Base-by-base conservation (phyloP, 2,329 filamentous ascomycete genomes). In the Huntiella moniliformis region DNA sequence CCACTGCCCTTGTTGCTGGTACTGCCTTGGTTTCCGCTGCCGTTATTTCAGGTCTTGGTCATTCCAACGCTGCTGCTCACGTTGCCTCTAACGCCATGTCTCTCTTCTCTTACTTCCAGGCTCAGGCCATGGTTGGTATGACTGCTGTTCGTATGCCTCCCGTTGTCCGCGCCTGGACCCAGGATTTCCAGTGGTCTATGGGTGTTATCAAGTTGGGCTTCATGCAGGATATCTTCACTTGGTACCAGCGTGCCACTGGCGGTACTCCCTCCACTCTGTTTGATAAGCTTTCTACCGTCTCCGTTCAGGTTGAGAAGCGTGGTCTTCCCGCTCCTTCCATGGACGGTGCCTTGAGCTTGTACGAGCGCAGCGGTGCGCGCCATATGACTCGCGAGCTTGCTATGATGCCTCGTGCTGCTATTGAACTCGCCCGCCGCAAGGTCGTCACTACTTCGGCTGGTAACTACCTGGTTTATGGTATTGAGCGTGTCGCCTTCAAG, bases 111-210 rank as follows among this genome's bases (percentile, higher is more conserved):
- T 95, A 91, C 63, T 94, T 95, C 70, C 88, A 96, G 63, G 77
- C 84, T 4, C 87, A 94, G 62, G 87, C 88, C 18, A 85, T 95
- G 61, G 70, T 94, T 55, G 87, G 87, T 52, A 79, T 95, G 62
- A 83, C 79, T 45, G 74, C 80, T 15, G 79, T 95, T 11, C 68
- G 71, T 39, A 72, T 94, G 45, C 88, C 88, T 7, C 88, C 88
- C 0, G 82, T 94, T 51, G 88, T 93, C 45, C 73, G 82, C 56
- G 73, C 87, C 0, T 96, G 88, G 88, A 94, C 87, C 1, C 87
- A 95, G 64, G 88, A 95, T 63, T 95, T 96, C 65, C 82, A 92
- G 59, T 96, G 88, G 88, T 92, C 81, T 57, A 91, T 96, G 84
- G 88, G 88, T 55, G 86, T 96, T 55, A 93, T 96, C 56, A 74